Evolutionary conservation across 495 filamentous ascomycete genomes (phyloP).

Genomic region (Cairneyella variabilis): DNA sequence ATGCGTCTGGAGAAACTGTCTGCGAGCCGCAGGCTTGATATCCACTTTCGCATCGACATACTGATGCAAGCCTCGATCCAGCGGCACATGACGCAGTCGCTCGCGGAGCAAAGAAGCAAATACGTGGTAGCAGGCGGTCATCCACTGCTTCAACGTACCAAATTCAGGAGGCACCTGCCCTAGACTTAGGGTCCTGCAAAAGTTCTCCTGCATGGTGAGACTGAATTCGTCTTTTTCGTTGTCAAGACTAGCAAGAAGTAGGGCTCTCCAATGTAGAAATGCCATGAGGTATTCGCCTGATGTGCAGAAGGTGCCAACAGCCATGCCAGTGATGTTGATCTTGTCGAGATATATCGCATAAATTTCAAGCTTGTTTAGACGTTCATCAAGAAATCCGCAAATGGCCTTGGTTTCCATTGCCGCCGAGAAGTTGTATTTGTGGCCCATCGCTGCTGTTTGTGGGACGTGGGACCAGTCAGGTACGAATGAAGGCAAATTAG

Average conservation of each 20-base stretch:
- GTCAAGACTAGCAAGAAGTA: no score
- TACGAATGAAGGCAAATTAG: conserved; percentile 25
- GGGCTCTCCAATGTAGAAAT: conserved; percentile 27
- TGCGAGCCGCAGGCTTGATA: background rate
- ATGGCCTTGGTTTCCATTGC: conserved; percentile 14
- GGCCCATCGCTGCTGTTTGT: conserved; percentile 14
- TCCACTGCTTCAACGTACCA: conserved; percentile 16
- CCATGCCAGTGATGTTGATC: conserved; percentile 19
- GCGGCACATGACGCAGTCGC: conserved; percentile 15
- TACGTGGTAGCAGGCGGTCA: conserved; percentile 18
- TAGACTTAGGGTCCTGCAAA: conserved; percentile 28
- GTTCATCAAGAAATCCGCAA: conserved; percentile 18
- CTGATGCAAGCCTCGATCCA: conserved; percentile 19
- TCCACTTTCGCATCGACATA: background rate
- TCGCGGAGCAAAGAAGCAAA: conserved; percentile 27
- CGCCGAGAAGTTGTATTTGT: conserved; percentile 25
- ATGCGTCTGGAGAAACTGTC: background rate
- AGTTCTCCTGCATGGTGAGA: conserved; percentile 15
- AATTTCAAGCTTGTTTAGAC: conserved; percentile 23
- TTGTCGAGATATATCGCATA: conserved; percentile 26
- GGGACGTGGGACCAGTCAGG: conserved; percentile 32
- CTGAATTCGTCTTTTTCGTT: conserved; percentile 6
- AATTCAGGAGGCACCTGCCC: conserved; percentile 17
- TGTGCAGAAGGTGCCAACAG: conserved; percentile 20
- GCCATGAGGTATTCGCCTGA: conserved; percentile 27